A percentile compares a stretch with the other conserved stretches of the same genome.
These are phyloP conservation scores for Eutrema salsugineum DNA, from an alignment of 441 rosid genomes.

Conservation along the genomic window DNA sequence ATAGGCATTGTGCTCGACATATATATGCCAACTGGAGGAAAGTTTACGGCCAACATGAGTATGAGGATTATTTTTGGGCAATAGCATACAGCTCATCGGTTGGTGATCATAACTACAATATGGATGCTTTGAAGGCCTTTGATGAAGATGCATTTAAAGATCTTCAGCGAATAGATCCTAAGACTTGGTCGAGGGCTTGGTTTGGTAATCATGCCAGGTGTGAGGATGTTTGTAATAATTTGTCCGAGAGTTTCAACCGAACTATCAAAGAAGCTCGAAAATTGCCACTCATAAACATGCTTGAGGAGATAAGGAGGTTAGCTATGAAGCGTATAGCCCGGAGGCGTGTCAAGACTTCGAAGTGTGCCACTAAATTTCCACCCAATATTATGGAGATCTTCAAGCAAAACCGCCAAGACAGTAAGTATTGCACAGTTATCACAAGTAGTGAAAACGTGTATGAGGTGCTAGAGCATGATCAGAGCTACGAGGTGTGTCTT, in stretches of 20 bases:
- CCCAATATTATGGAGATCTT: neutral
- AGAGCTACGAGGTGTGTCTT: neutral
- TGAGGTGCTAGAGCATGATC: neutral
- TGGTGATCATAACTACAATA: no score
- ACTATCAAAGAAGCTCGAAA: neutral
- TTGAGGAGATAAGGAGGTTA: neutral
- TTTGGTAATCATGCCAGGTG: neutral
- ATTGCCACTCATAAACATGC: neutral
- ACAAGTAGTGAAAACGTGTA: neutral
- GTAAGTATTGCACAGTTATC: neutral
- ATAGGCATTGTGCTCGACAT: no score
- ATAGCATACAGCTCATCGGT: no score
- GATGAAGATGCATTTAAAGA: neutral
- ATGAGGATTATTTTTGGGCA: no score
- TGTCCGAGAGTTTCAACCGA: neutral
- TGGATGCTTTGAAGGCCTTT: neutral
- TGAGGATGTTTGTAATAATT: neutral
- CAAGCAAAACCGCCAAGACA: neutral
- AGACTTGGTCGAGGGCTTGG: neutral
- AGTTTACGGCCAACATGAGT: no score
- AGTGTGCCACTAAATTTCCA: neutral
- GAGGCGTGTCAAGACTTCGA: neutral
- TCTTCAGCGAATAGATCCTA: neutral
- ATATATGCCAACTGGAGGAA: no score
- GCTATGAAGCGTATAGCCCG: neutral